Percentiles rank a stretch among this genome's conserved stretches.
Evolutionary conservation across 306 rosid genomes (phyloP).

Genomic region (Fragaria nilgerrensis): DNA sequence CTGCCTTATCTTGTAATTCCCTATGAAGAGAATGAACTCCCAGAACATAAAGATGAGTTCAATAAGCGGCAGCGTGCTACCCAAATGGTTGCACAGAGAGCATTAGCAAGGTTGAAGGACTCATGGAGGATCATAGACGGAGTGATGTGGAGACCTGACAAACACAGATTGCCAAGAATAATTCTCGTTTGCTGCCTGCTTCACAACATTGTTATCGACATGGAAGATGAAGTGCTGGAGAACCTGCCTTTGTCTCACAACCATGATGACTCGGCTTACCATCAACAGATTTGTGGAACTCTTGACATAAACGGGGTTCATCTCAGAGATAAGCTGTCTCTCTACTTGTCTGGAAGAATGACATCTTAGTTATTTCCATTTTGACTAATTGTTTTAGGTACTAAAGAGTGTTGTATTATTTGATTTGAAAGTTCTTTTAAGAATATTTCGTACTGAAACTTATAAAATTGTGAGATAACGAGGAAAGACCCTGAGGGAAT

Average conservation of each 20-base stretch:
- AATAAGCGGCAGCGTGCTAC: conserved; percentile 62
- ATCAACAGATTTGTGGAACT: conserved; percentile 61
- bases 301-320: conserved; percentile 55
- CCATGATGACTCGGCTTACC: conserved; percentile 75
- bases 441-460: conserved; percentile 1
- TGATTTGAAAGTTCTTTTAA: conserved; percentile 1
- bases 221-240: conserved; percentile 58
- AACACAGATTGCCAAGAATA: conserved; percentile 80
- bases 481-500: conserved; percentile 1
- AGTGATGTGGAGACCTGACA: conserved; percentile 95
- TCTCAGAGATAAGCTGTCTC: conserved; percentile 61
- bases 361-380: conserved; percentile 32
- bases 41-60: conserved; percentile 50
- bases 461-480: conserved; percentile 12
- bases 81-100: conserved; percentile 64
- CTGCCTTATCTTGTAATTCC: conserved; percentile 79
- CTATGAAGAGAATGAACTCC: conserved; percentile 66
- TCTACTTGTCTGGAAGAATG: conserved; percentile 48
- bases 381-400: conserved; percentile 10
- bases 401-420: conserved; percentile 27
- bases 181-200: conserved; percentile 88
- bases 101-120: conserved; percentile 71
- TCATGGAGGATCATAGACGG: conserved; percentile 91
- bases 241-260: conserved; percentile 47
- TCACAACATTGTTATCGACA: conserved; percentile 79